Evolutionary conservation across 768 basidiomycete genomes (phyloP).

Genomic region (Tricholoma matsutake): DNA sequence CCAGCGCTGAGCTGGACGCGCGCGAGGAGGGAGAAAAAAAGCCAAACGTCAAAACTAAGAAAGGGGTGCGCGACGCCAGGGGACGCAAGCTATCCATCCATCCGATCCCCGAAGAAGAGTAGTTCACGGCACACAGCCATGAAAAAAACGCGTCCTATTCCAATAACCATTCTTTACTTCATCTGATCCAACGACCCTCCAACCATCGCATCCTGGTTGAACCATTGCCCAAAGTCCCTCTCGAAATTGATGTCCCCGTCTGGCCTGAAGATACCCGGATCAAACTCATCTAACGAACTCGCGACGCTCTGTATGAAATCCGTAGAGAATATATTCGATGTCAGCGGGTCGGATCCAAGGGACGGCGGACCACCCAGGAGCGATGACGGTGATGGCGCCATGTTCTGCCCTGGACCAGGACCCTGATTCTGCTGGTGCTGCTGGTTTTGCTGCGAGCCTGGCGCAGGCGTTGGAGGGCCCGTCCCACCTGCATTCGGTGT

Average conservation of each 20-base stretch:
- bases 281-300: constrained; percentile 40
- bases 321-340: constrained; percentile 21
- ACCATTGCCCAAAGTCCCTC: constrained; percentile 76
- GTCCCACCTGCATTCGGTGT: constrained; percentile 26
- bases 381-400: constrained; percentile 27
- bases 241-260: constrained; percentile 61
- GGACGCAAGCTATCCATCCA: constrained; percentile 1
- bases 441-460: constrained; percentile 15
- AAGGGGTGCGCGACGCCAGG: background rate
- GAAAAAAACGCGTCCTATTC: background rate
- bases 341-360: constrained; percentile 14
- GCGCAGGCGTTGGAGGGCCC: constrained; percentile 29
- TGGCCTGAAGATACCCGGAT: constrained; percentile 38
- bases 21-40: background rate
- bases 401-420: constrained; percentile 13
- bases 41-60: background rate
- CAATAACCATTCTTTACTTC: constrained; percentile 7
- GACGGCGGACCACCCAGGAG: constrained; percentile 18
- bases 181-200: constrained; percentile 9
- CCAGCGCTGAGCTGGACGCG: background rate
- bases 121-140: background rate
- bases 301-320: constrained; percentile 48
- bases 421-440: constrained; percentile 11
- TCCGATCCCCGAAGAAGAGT: background rate
- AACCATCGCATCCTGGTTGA: constrained; percentile 47